These are phyloP conservation scores for Aureobasidium melanogenum DNA, from an alignment of 2,329 filamentous ascomycete genomes.

Conservation along the genomic window DNA sequence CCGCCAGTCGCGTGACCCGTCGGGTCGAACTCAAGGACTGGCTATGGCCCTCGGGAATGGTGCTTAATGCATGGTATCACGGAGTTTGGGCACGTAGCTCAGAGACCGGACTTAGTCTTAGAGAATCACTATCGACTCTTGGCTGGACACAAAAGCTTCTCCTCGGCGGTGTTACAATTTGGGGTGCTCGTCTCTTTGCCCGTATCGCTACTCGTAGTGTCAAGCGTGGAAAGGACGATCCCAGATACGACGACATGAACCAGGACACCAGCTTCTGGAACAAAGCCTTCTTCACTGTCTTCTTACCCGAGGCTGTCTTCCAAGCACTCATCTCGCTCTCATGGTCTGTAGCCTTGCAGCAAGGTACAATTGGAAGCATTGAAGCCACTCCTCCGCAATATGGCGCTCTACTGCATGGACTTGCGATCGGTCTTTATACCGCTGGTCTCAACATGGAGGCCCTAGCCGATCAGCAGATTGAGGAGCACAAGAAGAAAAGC, in stretches of 20 bases:
- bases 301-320: conserved; percentile 49
- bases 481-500: conserved; percentile 39
- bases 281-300: conserved; percentile 44
- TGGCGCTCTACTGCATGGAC: not conserved
- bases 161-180: conserved; percentile 47
- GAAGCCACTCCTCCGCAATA: conserved; percentile 26
- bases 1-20: conserved; percentile 42
- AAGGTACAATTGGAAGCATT: not conserved
- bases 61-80: conserved; percentile 53
- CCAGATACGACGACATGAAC: conserved; percentile 46
- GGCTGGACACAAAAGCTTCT: conserved; percentile 48
- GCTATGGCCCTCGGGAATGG: conserved; percentile 44
- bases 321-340: conserved; percentile 50
- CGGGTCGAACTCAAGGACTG: conserved; percentile 54
- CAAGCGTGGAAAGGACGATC: conserved; percentile 46
- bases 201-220: conserved; percentile 43
- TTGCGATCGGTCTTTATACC: conserved; percentile 44
- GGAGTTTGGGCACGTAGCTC: conserved; percentile 45
- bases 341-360: conserved; percentile 44
- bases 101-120: conserved; percentile 37
- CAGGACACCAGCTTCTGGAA: conserved; percentile 49
- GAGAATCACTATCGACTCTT: conserved; percentile 39
- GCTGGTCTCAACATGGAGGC: conserved; percentile 49
- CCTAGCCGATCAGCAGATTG: conserved; percentile 49
- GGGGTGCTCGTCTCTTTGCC: conserved; percentile 49